A percentile compares a stretch with the other conserved stretches of the same genome.
phyloP scores from a whole-genome alignment of 345 rosid species.

The Murraya koenigii region DNA sequence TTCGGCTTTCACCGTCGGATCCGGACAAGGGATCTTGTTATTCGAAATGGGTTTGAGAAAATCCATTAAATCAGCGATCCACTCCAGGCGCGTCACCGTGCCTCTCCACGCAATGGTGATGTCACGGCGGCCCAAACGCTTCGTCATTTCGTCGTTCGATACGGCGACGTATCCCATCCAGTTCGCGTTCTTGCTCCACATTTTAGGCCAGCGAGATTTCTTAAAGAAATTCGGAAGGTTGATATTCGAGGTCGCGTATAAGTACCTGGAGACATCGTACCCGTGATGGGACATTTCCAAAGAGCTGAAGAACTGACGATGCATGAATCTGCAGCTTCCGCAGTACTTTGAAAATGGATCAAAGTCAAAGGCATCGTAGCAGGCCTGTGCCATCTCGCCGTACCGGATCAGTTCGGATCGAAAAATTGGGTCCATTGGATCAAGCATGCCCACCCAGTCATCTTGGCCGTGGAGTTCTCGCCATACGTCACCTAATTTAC shows the following conservation, averaged over 20 bases:
- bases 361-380: conserved; percentile 80
- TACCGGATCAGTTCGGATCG: conserved; percentile 80
- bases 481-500: conserved; percentile 53
- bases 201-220: conserved; percentile 76
- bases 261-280: conserved; percentile 59
- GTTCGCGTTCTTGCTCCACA: conserved; percentile 80
- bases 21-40: conserved; percentile 62
- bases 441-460: conserved; percentile 72
- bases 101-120: conserved; percentile 75
- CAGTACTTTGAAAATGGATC: conserved; percentile 76
- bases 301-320: conserved; percentile 47
- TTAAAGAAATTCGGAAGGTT: conserved; percentile 83
- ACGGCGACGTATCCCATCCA: conserved; percentile 92
- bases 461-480: conserved; percentile 73
- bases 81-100: conserved; percentile 72
- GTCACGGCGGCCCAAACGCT: conserved; percentile 69
- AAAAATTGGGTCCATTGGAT: conserved; percentile 71
- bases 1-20: conserved; percentile 66
- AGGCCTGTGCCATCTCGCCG: conserved; percentile 89
- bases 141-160: conserved; percentile 47
- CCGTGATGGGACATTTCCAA: conserved; percentile 48
- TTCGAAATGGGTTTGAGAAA: conserved; percentile 48
- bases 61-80: conserved; percentile 78
- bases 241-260: conserved; percentile 72
- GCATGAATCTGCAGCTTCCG: conserved; percentile 67